Base-by-base conservation (phyloP, 1,284 basidiomycete genomes). In the Cutaneotrichosporon cavernicola region DNA sequence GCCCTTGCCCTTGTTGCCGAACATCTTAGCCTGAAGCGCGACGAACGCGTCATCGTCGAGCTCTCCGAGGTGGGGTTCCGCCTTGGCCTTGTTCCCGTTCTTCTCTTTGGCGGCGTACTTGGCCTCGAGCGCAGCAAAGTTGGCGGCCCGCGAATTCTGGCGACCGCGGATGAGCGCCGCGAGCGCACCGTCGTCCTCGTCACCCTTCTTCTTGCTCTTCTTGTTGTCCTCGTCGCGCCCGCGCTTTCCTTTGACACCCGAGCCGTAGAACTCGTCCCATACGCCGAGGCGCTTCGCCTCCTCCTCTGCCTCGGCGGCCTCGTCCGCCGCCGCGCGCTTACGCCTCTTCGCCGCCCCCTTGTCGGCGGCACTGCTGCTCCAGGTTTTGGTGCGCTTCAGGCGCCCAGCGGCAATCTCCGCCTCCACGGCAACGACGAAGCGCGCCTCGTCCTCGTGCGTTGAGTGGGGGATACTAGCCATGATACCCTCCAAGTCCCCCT, bases 191-290 rank as follows among this genome's bases (percentile, higher is more conserved):
- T 40, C 89, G 52, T 85, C 87, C 38, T 83, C 84, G 3, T 78
- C 83, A 30, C 63, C 56, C 11, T 18, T 80, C 83, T 67, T 70
- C 69, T 10, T 77, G 79, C 31, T 77, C 79, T 62, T 76, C 30
- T 13, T 5, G 31, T 85, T 86, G 11, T 46, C 56, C 7, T 78
- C 84, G 68, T 88, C 89, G 1, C 82, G 84, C 72, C 86, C 86
- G 65, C 87, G 83, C 53, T 86, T 82, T 16, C 88, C 87, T 21
- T 85, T 82, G 80, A 89, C 89, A 5, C 90, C 92, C 65, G 82
- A 86, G 1, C 92, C 93, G 75, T 91, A 97, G 73, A 97, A 95
- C 76, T 97, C 92, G 65, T 97, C 93, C 89, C 92, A 94, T 9
- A 97, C 90, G 13, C 92, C 94, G 18, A 97, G 81, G 71, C 94